phyloP scores from a whole-genome alignment of 257 asterid genomes.

The Primulina tabacum region DNA sequence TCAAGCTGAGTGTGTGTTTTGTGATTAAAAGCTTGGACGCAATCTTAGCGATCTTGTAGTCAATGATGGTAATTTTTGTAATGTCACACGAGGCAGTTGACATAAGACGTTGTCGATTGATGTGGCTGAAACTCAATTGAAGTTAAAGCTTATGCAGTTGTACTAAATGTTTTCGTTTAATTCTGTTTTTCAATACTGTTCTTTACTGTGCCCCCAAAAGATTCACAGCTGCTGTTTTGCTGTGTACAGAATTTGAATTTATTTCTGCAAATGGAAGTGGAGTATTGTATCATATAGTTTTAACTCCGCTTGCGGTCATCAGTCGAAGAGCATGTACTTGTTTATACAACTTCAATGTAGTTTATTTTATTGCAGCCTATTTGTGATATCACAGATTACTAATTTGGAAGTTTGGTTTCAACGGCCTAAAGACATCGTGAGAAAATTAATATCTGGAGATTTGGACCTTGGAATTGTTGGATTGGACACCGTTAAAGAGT shows the following conservation, averaged over 20 bases:
- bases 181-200: background rate
- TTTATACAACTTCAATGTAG: background rate
- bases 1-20: background rate
- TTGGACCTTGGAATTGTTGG: slow-evolving; percentile 98
- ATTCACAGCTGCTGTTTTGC: background rate
- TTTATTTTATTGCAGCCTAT: background rate
- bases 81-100: background rate
- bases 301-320: background rate
- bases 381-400: slow-evolving; percentile 51
- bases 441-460: slow-evolving; percentile 93
- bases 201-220: background rate
- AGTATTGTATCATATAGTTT: too few species aligned
- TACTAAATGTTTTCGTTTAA: too few species aligned
- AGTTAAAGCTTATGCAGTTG: background rate
- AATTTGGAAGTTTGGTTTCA: slow-evolving; percentile 95
- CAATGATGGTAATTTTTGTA: background rate
- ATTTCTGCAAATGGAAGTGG: slow-evolving; percentile 4
- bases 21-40: background rate
- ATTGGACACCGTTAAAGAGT: slow-evolving; percentile 73
- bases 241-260: slow-evolving; percentile 2
- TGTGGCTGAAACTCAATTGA: background rate
- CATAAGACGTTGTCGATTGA: background rate
- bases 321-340: background rate
- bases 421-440: slow-evolving; percentile 93
- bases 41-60: background rate